Evolutionary conservation across 768 basidiomycete genomes (phyloP).

Genomic region (Antrodiella citrinella): DNA sequence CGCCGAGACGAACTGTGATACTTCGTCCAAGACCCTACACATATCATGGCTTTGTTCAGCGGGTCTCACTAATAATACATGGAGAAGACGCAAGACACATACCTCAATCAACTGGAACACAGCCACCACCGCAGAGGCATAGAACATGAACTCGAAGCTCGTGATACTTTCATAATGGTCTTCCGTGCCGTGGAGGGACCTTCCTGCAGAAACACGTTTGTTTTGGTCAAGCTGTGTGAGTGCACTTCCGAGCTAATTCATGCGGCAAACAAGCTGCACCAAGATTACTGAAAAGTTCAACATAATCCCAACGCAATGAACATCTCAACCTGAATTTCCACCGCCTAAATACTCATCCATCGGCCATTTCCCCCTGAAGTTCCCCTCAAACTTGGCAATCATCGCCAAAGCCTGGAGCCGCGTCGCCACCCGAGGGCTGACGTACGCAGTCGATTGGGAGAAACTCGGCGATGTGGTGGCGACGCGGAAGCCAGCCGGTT

Average conservation of each 20-base stretch:
- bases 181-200: slow-evolving; percentile 35
- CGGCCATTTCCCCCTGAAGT: slow-evolving; percentile 47
- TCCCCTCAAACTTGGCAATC: slow-evolving; percentile 41
- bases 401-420: slow-evolving; percentile 26
- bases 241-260: slow-evolving; percentile 33
- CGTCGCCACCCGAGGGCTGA: no score
- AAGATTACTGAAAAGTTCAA: no score
- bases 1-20: slow-evolving; percentile 30
- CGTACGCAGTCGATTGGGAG: no score
- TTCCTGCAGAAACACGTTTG: slow-evolving; percentile 32
- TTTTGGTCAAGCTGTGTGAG: slow-evolving; percentile 33
- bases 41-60: no score
- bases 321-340: slow-evolving; percentile 34
- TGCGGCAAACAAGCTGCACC: background rate
- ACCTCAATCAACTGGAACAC: slow-evolving; percentile 31
- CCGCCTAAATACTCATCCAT: slow-evolving; percentile 35
- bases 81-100: no score
- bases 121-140: slow-evolving; percentile 31
- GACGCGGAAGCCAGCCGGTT: no score
- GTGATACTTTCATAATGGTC: slow-evolving; percentile 12
- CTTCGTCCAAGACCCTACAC: slow-evolving; percentile 28
- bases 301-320: slow-evolving; percentile 28
- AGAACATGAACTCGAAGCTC: slow-evolving; percentile 29
- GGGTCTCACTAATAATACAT: no score
- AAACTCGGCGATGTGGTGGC: no score